Base-by-base conservation (phyloP, 768 basidiomycete species). In the Boletus rufocinnamomeus region DNA sequence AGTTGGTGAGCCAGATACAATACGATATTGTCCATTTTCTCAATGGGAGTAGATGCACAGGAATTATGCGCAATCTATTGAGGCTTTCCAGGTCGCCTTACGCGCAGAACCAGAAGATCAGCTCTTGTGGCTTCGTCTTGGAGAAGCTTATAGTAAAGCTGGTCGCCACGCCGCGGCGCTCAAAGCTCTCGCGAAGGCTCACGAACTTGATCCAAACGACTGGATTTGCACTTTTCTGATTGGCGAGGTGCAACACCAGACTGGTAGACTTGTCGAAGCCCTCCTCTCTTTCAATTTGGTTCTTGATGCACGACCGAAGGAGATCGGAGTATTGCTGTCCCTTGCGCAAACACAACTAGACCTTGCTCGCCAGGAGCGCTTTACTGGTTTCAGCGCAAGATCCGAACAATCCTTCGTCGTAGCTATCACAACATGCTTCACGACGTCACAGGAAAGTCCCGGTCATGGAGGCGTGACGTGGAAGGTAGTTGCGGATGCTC, bases 91-190 rank as follows among this genome's bases (percentile, higher is more conserved):
- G 64, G 80, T 93, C n/a, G 87, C 91, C 0, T 80, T 97, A 6
- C 82, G 93, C 19, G 88, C 88, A 8, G 83, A 91, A 23, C 81
- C 86, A 2, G 83, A 86, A 3, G 94, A 98, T 72, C 81, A 84
- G 14, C 70, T 86, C 17, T 83, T 88, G n/a, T 98, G 96, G 97
- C 79, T 94, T 16, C 84, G 91, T 38, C 80, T 99, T 3, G 95
- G 95, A 2, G 93, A 97, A 72, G 91, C 93, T 0, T 98, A 99
- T 65, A 85, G 84, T 63, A 88, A 83, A 67, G 88, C 92, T 13
- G 96, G 97, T 50, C 84, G 93, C 35, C 89, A 94, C 63, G 86
- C 84, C 19, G 95, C 97, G 17, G 91, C 94, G 0, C 72, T 97
- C 58, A 98, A 96, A 72, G 89, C 95, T 0, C 83, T 98, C 21